Base-by-base conservation (phyloP, 139 green algal genomes). In the Coelastrella sp. region DNA sequence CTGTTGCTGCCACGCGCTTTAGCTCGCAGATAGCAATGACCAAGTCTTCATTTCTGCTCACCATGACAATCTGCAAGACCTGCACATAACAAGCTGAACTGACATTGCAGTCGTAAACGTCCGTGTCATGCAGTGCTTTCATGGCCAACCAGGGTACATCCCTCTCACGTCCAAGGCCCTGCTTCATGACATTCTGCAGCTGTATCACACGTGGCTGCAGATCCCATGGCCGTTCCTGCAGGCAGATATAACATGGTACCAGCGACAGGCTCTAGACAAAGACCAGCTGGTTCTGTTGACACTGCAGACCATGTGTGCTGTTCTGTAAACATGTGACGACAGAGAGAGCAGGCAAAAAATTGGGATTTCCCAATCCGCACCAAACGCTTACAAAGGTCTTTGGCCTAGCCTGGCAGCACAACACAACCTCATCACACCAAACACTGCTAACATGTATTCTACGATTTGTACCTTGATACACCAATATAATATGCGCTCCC, bases 121-220 rank as follows among this genome's bases (percentile, higher is more conserved):
- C 85, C 56, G 80, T 24, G 58, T 88, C 88, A 12, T 22, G n/a
- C 25, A 91, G 78, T 25, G 88, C 81, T 17, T 8, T 27, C 8
- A 91, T 58, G 8, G 88, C 88, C 22, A 87, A 14, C 19, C 17
- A 15, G 5, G 88, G 88, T 58, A 91, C 88, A 7, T 88, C 68
- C 8, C 70, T 12, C 72, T 91, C 88, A 49, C 88, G 68, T 22
- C 80, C 87, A 17, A 82, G 12, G 61, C 49, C 88, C 70, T 91
- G 88, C 49, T 19, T 63, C 88, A 91, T 91, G 19, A 91, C 58
- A 72, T 91, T 91, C 58, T 81, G 88, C 70, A 88, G 80, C 80
- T 82, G 88, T 59, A 91, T 27, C 25, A 91, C 59, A 25, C 81
- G 68, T 12, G 88, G 25, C 15, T 59, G 24, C 68, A 89, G 24